These are phyloP conservation scores for Solanum habrochaites DNA, from an alignment of 257 asterid genomes.

Conservation along the genomic window DNA sequence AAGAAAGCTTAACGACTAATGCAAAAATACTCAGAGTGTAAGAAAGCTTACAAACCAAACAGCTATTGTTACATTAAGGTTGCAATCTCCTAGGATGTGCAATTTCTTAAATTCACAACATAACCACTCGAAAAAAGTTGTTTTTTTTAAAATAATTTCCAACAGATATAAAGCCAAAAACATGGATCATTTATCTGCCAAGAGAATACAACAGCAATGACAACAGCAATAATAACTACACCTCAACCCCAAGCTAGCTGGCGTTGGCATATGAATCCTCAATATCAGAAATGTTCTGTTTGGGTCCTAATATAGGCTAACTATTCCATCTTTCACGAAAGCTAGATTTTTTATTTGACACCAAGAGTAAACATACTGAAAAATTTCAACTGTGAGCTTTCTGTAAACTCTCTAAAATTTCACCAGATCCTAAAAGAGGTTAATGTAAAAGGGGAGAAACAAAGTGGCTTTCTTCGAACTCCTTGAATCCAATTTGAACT, in stretches of 20 bases:
- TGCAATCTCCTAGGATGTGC: background rate
- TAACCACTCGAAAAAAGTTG: background rate
- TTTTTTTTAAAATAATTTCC: background rate
- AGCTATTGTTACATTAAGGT: background rate
- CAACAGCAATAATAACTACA: background rate
- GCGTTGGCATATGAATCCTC: background rate
- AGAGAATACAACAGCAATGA: background rate
- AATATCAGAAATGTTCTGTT: background rate
- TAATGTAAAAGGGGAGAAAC: background rate
- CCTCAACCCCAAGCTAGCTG: background rate
- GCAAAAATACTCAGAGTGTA: background rate
- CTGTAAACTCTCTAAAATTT: background rate
- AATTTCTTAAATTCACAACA: background rate
- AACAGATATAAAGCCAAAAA: background rate
- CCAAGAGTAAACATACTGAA: background rate
- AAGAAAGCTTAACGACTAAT: background rate
- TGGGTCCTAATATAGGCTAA: background rate
- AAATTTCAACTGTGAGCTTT: background rate
- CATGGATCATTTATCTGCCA: background rate
- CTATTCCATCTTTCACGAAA: background rate
- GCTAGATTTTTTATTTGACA: background rate
- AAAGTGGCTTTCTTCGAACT: background rate
- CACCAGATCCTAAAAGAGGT: background rate
- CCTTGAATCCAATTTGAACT: background rate
- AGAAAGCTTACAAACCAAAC: background rate